Percentiles rank a stretch among this genome's conserved stretches.
Conservation (phyloP, 345 rosid species). For the Firmiana major region DNA sequence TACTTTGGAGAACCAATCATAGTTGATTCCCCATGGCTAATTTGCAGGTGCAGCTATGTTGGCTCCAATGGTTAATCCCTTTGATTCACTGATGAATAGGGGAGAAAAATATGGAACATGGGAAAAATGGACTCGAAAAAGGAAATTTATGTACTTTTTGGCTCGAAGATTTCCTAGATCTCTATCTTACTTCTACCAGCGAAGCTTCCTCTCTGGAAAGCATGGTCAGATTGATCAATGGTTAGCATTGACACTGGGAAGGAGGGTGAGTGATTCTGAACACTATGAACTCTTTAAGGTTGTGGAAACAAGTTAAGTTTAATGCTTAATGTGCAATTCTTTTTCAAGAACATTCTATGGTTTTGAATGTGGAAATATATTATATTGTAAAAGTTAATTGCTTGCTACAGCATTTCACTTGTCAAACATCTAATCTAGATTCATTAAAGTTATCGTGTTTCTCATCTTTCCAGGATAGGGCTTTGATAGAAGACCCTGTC, state of each 20-base stretch:
- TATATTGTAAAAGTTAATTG: background rate
- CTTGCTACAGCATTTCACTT: background rate
- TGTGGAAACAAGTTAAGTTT: background rate
- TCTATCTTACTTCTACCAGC: constrained; percentile 46
- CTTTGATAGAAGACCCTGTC: constrained; percentile 63
- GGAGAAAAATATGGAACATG: constrained; percentile 47
- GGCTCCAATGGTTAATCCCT: constrained; percentile 73
- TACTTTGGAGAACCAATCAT: background rate
- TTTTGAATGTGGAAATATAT: background rate
- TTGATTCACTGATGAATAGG: constrained; percentile 54
- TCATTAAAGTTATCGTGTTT: background rate
- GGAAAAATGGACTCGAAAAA: constrained; percentile 51
- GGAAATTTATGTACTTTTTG: constrained; percentile 57
- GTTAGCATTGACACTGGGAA: constrained; percentile 55
- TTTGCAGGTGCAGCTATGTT: constrained; percentile 61
- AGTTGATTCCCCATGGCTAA: constrained; percentile 2
- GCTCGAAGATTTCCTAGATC: constrained; percentile 54
- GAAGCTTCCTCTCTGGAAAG: constrained; percentile 60
- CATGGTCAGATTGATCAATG: constrained; percentile 62
- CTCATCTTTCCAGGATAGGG: constrained; percentile 46
- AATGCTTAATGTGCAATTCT: background rate
- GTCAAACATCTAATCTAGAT: background rate
- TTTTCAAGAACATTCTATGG: background rate
- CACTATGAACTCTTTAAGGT: background rate
- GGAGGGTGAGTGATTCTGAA: constrained; percentile 40